These are phyloP conservation scores for Ogataea pilisensis DNA, from an alignment of 805 yeast genomes.

Conservation along the genomic window DNA sequence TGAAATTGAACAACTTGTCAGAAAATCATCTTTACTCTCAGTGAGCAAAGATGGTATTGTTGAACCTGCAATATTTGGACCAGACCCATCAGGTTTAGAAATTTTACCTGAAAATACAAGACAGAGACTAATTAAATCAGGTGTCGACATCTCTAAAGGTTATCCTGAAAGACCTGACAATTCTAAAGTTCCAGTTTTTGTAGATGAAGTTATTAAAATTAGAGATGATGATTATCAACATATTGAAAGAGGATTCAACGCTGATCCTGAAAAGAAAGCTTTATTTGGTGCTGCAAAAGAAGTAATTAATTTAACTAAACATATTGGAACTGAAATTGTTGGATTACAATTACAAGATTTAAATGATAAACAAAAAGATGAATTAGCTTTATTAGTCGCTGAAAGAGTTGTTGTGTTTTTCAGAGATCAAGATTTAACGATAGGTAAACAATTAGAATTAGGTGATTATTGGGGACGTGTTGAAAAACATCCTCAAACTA, in stretches of 20 bases:
- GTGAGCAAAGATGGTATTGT: background rate
- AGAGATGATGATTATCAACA: slow-evolving; percentile 34
- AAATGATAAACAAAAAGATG: slow-evolving; percentile 41
- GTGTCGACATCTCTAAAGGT: slow-evolving; percentile 35
- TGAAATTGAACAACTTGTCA: background rate
- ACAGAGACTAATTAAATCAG: slow-evolving; percentile 32
- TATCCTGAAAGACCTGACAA: slow-evolving; percentile 38
- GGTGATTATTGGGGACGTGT: slow-evolving; percentile 45
- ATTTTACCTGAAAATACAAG: slow-evolving; percentile 27
- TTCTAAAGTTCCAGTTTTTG: slow-evolving; percentile 32
- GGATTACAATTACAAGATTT: slow-evolving; percentile 43
- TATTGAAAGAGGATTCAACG: slow-evolving; percentile 32
- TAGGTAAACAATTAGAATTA: slow-evolving; percentile 39
- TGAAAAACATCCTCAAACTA: slow-evolving; percentile 36
- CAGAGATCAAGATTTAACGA: slow-evolving; percentile 42
- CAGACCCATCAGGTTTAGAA: slow-evolving; percentile 23
- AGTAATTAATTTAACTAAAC: slow-evolving; percentile 40
- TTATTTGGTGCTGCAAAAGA: slow-evolving; percentile 38
- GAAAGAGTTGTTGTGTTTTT: slow-evolving; percentile 51
- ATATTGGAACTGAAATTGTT: slow-evolving; percentile 48
- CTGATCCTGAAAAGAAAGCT: slow-evolving; percentile 41
- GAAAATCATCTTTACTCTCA: background rate
- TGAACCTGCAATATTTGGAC: slow-evolving; percentile 9
- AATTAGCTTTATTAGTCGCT: slow-evolving; percentile 43
- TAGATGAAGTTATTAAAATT: slow-evolving; percentile 37